A percentile compares a stretch with the other conserved stretches of the same genome.
Conservation (phyloP, 2,329 filamentous ascomycete genomes). For the Diaporthe ampelina region DNA sequence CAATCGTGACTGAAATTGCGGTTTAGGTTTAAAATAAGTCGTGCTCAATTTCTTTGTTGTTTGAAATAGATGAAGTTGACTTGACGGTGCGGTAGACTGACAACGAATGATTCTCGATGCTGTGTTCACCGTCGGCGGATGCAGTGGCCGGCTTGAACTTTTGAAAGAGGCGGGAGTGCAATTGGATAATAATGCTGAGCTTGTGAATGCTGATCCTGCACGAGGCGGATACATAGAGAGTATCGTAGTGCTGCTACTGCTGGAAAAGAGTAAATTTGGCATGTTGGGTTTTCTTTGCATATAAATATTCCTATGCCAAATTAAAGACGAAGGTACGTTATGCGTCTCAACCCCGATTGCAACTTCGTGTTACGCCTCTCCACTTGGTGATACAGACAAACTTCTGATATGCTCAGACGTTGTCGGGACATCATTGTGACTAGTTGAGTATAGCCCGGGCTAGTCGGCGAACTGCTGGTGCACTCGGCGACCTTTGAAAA, state of each 20-base stretch:
- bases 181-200: not conserved
- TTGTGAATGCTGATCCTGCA: not conserved
- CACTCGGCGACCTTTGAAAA: conserved; percentile 26
- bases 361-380: not conserved
- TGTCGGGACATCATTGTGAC: not conserved
- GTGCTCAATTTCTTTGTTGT: not conserved
- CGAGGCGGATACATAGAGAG: conserved; percentile 4
- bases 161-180: not conserved
- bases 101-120: not conserved
- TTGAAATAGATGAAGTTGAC: not conserved
- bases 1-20: not conserved
- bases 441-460: not conserved
- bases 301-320: conserved; percentile 1
- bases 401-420: not conserved
- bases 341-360: not conserved
- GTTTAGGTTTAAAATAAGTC: not conserved
- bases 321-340: not conserved
- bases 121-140: not conserved
- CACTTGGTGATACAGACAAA: not conserved
- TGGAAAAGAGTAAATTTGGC: not conserved
- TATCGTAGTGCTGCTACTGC: not conserved
- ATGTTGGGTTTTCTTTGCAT: not conserved
- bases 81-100: not conserved
- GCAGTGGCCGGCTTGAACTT: not conserved
- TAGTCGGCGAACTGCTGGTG: not conserved